Evolutionary conservation across 345 rosid species (phyloP), one percentile per base, ranked within the genome.

Genomic region (Xanthoceras sorbifolium): DNA sequence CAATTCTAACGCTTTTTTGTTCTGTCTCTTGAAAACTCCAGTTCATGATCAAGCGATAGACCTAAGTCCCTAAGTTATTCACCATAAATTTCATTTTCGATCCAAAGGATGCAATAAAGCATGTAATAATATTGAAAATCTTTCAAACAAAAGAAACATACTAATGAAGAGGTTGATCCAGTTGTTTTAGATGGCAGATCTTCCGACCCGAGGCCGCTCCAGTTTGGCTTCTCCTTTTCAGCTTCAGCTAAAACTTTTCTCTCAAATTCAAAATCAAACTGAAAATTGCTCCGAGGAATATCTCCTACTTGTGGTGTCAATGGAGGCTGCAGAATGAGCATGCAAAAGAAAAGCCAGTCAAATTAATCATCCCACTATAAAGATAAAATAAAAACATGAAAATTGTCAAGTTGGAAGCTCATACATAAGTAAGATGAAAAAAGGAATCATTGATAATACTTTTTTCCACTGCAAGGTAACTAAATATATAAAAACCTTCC

Each of bases 211-310:
- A 90, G 91, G 78, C 79, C 87, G 82, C 88, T 87, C 97, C 93
- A 93, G 71, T 91, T 89, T 29, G 85, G 90, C 76, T 23, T 82
- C n/a, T 80, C 98, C 77, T 86, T 90, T 87, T 93, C 94, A 6
- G 88, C 89, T 73, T 91, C 97, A 7, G 92, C 90, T 23, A 91
- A 78, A 69, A 89, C 83, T 83, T 85, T 92, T 82, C 84, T 83
- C 83, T 93, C 97, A 60, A 95, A 77, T 5, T 87, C 87, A 60
- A 95, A 93, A 87, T 93, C 90, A 38, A 90, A 91, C 75, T 91
- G 94, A 77, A 93, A 93, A 71, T 83, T 89, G 79, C 97, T 89
- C 64, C 92, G 84, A 0, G 89, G 94, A 86, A 94, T 81, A 63
- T 94, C 98, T 71, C 90, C 89, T 12, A 80, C 71, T 57, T 84